Evolutionary conservation across 768 basidiomycete genomes (phyloP), one percentile per base, ranked within the genome.

Genomic region (Phallus indusiatus): DNA sequence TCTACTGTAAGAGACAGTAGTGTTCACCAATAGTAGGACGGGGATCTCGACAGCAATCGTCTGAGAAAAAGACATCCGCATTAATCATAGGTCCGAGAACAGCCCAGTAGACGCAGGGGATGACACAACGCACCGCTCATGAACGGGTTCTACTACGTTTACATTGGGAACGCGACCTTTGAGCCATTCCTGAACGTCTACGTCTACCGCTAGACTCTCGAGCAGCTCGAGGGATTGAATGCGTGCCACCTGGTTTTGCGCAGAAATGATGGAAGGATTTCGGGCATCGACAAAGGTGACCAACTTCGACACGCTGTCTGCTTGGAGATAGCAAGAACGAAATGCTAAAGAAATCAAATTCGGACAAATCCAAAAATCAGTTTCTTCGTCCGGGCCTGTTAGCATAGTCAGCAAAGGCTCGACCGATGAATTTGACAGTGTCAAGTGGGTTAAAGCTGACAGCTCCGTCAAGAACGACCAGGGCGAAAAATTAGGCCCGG

Each of bases 161-260:
- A 88, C 84, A 33, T 81, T 80, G 16, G 78, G 79, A 50, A 89
- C 76, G 59, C 86, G 72, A 56, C 71, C 75, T 67, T 76, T 78
- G 65, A 90, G 65, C 87, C 86, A 89, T 65, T 75, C 73, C 63
- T 86, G 70, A 51, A 90, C 84, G 66, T 90, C 87, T 68, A 78
- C 76, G 1, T 85, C 86, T 12, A 88, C 70, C 60, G 73, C 76
- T 47, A 80, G 74, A 69, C 86, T 89, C 59, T 88, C 85, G 64
- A 81, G 66, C 74, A 88, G 62, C 70, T 88, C 86, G 36, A 90
- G 66, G 54, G 73, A 71, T 64, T 74, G 76, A 63, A 90, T 68
- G 65, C 79, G 76, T 61, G 72, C 72, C 0, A 84, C 84, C 9
- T 74, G 71, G n/a, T 77, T 78, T 0, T 78, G 79, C 24, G 72